Percentiles rank a stretch among this genome's conserved stretches.
These are phyloP conservation scores for Persicaria tinctoria DNA, from an alignment of 148 eudicot species.

Conservation along the genomic window DNA sequence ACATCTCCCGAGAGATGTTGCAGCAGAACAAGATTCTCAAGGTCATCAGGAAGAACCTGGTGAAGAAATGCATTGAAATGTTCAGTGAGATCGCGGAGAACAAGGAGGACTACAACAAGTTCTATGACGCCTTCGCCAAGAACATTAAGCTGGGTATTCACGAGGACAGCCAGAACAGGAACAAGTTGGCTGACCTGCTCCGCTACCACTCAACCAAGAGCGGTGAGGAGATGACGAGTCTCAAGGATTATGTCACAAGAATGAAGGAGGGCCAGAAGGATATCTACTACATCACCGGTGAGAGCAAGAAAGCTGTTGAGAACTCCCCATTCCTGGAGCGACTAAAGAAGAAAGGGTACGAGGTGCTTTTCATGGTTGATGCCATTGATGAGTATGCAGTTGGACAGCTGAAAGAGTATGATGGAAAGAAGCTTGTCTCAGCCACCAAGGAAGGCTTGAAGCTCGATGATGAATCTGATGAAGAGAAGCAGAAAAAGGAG, in stretches of 20 bases:
- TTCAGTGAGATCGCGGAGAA: slow-evolving; percentile 90
- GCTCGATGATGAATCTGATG: slow-evolving; percentile 65
- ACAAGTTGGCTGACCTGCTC: slow-evolving; percentile 68
- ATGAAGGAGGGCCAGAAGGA: slow-evolving; percentile 97
- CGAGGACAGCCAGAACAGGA: slow-evolving; percentile 82
- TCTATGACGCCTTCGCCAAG: slow-evolving; percentile 88
- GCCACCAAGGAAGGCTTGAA: slow-evolving; percentile 80
- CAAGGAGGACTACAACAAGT: slow-evolving; percentile 84
- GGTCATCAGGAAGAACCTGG: slow-evolving; percentile 85
- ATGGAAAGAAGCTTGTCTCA: slow-evolving; percentile 81
- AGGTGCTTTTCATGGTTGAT: slow-evolving; percentile 80
- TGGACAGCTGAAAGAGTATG: slow-evolving; percentile 80
- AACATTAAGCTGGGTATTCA: slow-evolving; percentile 82
- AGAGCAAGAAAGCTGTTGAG: slow-evolving; percentile 87
- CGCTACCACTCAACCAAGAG: slow-evolving; percentile 83
- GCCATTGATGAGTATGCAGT: slow-evolving; percentile 93
- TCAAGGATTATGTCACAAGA: slow-evolving; percentile 82
- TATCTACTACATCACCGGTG: slow-evolving; percentile 78
- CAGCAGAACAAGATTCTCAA: slow-evolving; percentile 92
- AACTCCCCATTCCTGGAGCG: slow-evolving; percentile 84
- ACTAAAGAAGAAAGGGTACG: slow-evolving; percentile 75
- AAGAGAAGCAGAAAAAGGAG: slow-evolving; percentile 61
- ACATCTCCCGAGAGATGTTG: slow-evolving; percentile 84
- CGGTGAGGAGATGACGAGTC: slow-evolving; percentile 74
- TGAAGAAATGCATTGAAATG: slow-evolving; percentile 90